Conservation (phyloP, 305 asterid genomes). For the Fraxinus platypoda region DNA sequence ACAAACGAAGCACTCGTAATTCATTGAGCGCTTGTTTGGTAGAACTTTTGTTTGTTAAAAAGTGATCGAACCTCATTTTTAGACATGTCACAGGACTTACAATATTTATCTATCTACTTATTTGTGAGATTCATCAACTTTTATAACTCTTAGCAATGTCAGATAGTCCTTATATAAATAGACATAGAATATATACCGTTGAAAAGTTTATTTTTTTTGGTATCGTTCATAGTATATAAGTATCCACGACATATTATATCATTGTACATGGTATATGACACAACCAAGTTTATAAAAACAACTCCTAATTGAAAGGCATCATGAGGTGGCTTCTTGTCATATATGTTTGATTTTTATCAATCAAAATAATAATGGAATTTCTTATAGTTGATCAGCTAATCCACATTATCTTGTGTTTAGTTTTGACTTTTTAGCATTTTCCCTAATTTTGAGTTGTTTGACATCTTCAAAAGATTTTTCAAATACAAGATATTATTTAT, state of each 20-base stretch:
- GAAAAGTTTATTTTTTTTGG: not conserved
- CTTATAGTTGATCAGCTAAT: not conserved
- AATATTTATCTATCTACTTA: no score
- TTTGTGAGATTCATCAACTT: no score
- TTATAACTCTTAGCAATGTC: no score
- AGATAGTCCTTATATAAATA: no score
- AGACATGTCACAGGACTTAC: no score
- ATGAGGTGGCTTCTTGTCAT: not conserved
- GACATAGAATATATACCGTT: not conserved
- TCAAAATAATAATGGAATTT: no score
- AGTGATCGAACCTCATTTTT: no score
- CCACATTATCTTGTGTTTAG: constrained; percentile 24
- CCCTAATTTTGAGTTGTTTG: not conserved
- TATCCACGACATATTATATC: not conserved
- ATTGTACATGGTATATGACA: not conserved
- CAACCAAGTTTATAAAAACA: not conserved
- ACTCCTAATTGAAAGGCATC: not conserved
- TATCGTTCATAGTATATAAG: not conserved
- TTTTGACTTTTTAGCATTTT: not conserved
- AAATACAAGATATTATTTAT: no score
- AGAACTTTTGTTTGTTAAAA: no score
- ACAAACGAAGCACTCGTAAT: not conserved
- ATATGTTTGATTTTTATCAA: not conserved
- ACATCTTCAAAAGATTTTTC: no score
- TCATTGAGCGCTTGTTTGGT: no score